Conservation (phyloP, 345 rosid genomes). For the Laguncularia racemosa region DNA sequence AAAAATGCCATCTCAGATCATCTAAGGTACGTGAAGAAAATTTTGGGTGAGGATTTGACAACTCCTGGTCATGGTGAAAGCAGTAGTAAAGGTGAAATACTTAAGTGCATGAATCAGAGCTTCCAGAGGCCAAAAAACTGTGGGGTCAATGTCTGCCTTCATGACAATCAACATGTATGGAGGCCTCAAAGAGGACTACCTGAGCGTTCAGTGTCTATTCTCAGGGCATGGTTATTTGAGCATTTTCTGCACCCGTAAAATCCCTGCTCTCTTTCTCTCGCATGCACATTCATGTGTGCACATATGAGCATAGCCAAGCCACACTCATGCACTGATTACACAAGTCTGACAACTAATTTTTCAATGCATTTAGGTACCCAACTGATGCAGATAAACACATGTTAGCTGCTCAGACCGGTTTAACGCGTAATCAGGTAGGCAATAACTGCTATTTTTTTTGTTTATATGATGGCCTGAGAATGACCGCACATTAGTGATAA, state of each 20-base stretch:
- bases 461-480: too few relatives aligned
- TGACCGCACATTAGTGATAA: background rate
- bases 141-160: slow-evolving; percentile 29
- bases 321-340: too few relatives aligned
- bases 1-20: slow-evolving; percentile 37
- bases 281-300: background rate
- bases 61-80: slow-evolving; percentile 18
- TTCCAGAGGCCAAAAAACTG: slow-evolving; percentile 25
- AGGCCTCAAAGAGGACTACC: slow-evolving; percentile 69
- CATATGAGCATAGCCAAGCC: too few relatives aligned
- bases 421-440: slow-evolving; percentile 52
- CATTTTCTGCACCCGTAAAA: slow-evolving; percentile 78
- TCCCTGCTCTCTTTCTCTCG: slow-evolving; percentile 1
- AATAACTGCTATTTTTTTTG: background rate
- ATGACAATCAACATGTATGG: slow-evolving; percentile 49
- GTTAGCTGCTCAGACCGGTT: slow-evolving; percentile 54
- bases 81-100: slow-evolving; percentile 19
- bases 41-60: slow-evolving; percentile 27
- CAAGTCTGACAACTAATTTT: background rate
- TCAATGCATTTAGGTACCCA: slow-evolving; percentile 34
- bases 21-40: slow-evolving; percentile 25
- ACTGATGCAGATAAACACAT: slow-evolving; percentile 55
- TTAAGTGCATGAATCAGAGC: slow-evolving; percentile 20
- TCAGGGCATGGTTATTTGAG: slow-evolving; percentile 60
- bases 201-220: slow-evolving; percentile 50